Evolutionary conservation across 495 filamentous ascomycete genomes (phyloP).

Genomic region (Wilcoxina mikolae): DNA sequence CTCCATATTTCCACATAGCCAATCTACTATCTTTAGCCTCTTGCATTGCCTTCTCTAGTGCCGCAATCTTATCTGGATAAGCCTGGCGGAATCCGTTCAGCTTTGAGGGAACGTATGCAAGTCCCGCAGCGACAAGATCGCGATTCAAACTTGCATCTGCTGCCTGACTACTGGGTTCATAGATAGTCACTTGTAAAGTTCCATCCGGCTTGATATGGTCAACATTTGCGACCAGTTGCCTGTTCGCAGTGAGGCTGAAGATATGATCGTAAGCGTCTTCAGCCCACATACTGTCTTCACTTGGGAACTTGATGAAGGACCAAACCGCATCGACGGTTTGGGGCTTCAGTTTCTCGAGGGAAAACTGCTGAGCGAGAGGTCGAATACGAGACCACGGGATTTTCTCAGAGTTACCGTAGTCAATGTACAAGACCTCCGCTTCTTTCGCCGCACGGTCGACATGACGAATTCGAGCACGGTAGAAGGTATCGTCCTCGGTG

Average conservation of each 20-base stretch:
- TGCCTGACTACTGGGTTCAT: slow-evolving; percentile 51
- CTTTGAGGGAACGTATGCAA: slow-evolving; percentile 80
- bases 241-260: slow-evolving; percentile 40
- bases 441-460: slow-evolving; percentile 81
- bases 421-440: slow-evolving; percentile 82
- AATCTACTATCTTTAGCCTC: slow-evolving; percentile 60
- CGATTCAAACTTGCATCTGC: slow-evolving; percentile 69
- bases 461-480: slow-evolving; percentile 76
- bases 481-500: slow-evolving; percentile 77
- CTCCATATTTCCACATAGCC: slow-evolving; percentile 98
- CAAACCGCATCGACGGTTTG: slow-evolving; percentile 80
- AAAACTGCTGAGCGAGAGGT: slow-evolving; percentile 63
- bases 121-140: slow-evolving; percentile 64
- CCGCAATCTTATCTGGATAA: neutral
- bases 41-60: slow-evolving; percentile 41
- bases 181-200: slow-evolving; percentile 66
- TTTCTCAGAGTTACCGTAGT: slow-evolving; percentile 89
- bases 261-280: neutral
- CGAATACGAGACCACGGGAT: slow-evolving; percentile 71
- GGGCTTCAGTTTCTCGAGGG: slow-evolving; percentile 56
- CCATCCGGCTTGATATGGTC: slow-evolving; percentile 66
- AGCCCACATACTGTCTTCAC: slow-evolving; percentile 40
- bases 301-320: slow-evolving; percentile 77
- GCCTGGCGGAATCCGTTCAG: slow-evolving; percentile 38
- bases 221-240: slow-evolving; percentile 74